Percentiles rank a stretch among this genome's conserved stretches.
These are phyloP conservation scores for Heterobasidion annosum DNA, from an alignment of 1,284 basidiomycete species.

Conservation along the genomic window DNA sequence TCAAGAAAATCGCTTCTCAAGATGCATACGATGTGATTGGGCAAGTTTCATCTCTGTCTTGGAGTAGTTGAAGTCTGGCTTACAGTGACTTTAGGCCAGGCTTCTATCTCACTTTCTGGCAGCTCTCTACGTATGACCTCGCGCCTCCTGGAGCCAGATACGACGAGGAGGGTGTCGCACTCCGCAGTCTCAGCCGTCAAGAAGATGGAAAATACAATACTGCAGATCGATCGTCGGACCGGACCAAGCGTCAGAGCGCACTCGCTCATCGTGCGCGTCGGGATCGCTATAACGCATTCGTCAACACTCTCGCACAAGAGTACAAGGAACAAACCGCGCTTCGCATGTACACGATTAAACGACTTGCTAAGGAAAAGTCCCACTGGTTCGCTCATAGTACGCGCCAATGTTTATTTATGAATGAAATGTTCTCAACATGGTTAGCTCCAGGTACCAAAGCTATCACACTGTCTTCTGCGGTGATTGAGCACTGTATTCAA, in stretches of 20 bases:
- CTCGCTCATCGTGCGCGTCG: conserved; percentile 47
- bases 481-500: conserved; percentile 89
- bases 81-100: conserved; percentile 48
- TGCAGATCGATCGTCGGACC: conserved; percentile 59
- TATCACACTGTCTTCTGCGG: conserved; percentile 41
- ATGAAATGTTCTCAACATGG: not conserved
- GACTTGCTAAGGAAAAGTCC: conserved; percentile 72
- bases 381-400: conserved; percentile 82
- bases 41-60: conserved; percentile 31
- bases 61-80: conserved; percentile 2
- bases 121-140: conserved; percentile 84
- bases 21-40: conserved; percentile 61
- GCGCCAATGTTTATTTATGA: not conserved
- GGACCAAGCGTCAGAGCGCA: conserved; percentile 44
- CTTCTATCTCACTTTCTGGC: conserved; percentile 95
- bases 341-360: conserved; percentile 66
- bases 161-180: conserved; percentile 54
- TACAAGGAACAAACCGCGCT: conserved; percentile 70
- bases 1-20: conserved; percentile 58
- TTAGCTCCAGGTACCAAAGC: conserved; percentile 36
- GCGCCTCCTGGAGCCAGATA: conserved; percentile 62
- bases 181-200: conserved; percentile 49
- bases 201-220: conserved; percentile 49
- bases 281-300: conserved; percentile 52
- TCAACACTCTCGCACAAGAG: conserved; percentile 52